Evolutionary conservation across 2,329 filamentous ascomycete genomes (phyloP), one percentile per base, ranked within the genome.

Genomic region (Aspergillus flavus): DNA sequence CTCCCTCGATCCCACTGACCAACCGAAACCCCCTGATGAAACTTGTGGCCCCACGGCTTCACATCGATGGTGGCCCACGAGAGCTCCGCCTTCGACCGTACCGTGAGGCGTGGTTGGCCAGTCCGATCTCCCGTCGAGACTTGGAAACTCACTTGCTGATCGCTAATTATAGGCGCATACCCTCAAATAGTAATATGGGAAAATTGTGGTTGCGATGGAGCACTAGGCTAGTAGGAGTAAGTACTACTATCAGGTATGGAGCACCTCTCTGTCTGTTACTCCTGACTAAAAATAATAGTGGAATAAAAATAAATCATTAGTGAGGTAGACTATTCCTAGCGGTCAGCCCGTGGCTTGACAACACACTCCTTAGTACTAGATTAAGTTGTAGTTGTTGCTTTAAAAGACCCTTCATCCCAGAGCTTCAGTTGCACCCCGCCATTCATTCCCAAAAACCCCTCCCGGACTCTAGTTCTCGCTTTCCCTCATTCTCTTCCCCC

Each of bases 391-490:
- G 26, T 30, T 50, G 46, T 50, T 50, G 46, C 45, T 52, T 56
- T 32, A 61, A 43, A 41, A 55, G 46, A 55, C 34, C 16, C 26
- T n/a, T 23, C 58, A 53, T 53, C 46, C 28, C 52, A 56, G 61
- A 67, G 58, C 60, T 65, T 43, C 63, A 73, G 66, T 67, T 69
- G 71, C 71, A 70, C 67, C 68, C 72, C 69, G 69, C 68, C 65
- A 32, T 34, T 26, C 46, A 59, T 26, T 53, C 50, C 55, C 54
- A 56, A 21, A 21, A 30, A 45, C 43, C 23, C 30, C 54, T 43
- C 50, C 50, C 28, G 55, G 26, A 23, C 59, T 43, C 53, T 59
- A 48, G 32, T 57, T 32, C 11, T 57, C 30, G n/a, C 26, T 41
- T 46, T 57, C 53, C 54, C 32, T 21, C n/a, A 34, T 46, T 50